Base-by-base conservation (phyloP, 2,329 filamentous ascomycete genomes). In the Curvularia sp. region DNA sequence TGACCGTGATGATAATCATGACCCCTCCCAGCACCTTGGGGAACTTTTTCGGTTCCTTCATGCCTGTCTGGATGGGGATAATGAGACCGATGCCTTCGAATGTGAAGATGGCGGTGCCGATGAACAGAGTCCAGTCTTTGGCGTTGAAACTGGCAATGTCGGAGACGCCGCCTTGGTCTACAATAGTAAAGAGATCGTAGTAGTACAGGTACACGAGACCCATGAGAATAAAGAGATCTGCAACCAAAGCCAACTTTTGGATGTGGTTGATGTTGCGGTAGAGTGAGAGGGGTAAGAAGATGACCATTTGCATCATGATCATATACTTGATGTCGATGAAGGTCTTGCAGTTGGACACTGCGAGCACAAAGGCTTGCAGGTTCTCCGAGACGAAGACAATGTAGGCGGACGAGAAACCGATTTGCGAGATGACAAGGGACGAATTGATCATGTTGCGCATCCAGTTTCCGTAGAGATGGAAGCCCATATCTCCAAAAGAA, bases 401-500 rank as follows among this genome's bases (percentile, higher is more conserved):
- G 75, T 98, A 97, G 15, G 94, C 93, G 1, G 92, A 90, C 15
- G 96, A 92, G 74, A 98, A 98, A 6, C 95, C 94, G 61, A 98
- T 87, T 78, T 99, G 95, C 71, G 93, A 97, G 72, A 98, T 85
- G 54, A 99, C 94, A 65, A 99, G 96, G 5, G 95, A 98, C 23
- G 84, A 83, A 60, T 99, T 86, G 73, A 99, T 98, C 70, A 96
- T 80, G 59, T 85, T 88, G 60, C 93, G 87, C 89, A 99, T 91
- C 85, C 90, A 93, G 65, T 89, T 90, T 61, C 95, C 95, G 75
- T 95, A 99, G 15, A 99, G 84, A 46, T 92, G 88, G 48, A 92
- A 93, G 52, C 96, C 95, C 80, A 99, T 96, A 72, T 98, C 95
- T 77, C 95, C 95, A 79, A 98, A 99, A 1, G 95, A 98, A n/a